Evolutionary conservation across 805 yeast genomes (phyloP).

Genomic region (Candida chilensis): DNA sequence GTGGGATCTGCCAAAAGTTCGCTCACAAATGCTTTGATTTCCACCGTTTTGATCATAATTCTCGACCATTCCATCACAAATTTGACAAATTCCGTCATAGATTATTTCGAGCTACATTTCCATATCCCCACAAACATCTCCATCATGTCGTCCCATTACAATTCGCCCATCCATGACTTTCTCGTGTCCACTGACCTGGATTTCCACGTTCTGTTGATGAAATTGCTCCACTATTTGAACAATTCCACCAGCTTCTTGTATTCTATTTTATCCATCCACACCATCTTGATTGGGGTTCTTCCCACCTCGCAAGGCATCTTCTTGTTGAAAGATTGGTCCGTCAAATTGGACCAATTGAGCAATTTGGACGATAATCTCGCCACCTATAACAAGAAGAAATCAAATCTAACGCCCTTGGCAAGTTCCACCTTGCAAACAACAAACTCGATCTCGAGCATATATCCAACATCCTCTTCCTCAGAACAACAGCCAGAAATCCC

Average conservation of each 20-base stretch:
- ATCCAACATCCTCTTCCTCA: background rate
- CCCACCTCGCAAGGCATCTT: background rate
- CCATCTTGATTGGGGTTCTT: conserved; percentile 9
- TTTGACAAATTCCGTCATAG: conserved; percentile 2
- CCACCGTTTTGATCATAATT: conserved; percentile 8
- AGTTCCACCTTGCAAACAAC: background rate
- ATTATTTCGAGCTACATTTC: conserved; percentile 8
- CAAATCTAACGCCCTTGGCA: too few species aligned
- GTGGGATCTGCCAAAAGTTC: conserved; percentile 15
- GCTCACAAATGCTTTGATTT: conserved; percentile 14
- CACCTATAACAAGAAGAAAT: background rate
- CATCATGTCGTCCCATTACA: background rate
- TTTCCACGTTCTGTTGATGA: too few species aligned
- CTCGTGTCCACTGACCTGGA: background rate
- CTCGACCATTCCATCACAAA: conserved; percentile 2
- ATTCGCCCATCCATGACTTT: background rate
- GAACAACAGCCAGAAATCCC: background rate
- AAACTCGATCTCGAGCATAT: background rate
- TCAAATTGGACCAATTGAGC: background rate
- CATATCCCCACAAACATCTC: conserved; percentile 1
- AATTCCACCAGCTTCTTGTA: conserved; percentile 13
- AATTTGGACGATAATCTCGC: background rate
- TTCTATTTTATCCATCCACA: conserved; percentile 16
- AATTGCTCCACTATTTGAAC: conserved; percentile 6
- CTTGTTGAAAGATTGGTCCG: background rate